Evolutionary conservation across 192 early-diverging fungal species (phyloP), one percentile per base, ranked within the genome.

Genomic region (Phlyctochytrium bullatum): DNA sequence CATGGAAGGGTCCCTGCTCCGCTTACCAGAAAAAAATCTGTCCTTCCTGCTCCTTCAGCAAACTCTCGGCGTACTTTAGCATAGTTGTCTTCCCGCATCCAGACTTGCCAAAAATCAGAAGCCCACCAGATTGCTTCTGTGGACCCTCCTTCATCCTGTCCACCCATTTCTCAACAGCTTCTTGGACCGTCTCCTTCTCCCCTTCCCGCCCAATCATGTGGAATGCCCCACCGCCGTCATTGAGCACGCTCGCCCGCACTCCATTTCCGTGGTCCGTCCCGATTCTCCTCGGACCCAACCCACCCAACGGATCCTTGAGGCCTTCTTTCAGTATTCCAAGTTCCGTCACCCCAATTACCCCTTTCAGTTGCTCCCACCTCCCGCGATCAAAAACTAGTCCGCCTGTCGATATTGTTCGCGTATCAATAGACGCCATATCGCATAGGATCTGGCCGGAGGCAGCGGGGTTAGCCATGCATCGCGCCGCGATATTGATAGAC

Each of bases 401-500:
- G 20, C 40, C 40, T 6, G 40, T 47, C 20, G 6, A 6, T 6
- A 47, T 6, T 14, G 6, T 20, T 6, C 10, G 20, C 6, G 40
- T 6, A 20, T 47, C 40, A 47, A 47, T 14, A 6, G 54, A 25
- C 27, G 4, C 27, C 14, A 20, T 6, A 25, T 57, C 54, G 54
- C 54, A 57, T 14, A 27, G 12, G 4, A 57, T 28, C 20, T 6
- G 27, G 54, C 27, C 27, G 12, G 25, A 6, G 6, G 54, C 54
- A 6, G 6, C 10, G 20, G 54, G 54, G 20, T 14, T 6, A 47
- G 40, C 40, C 40, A 47, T 47, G 40, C 40, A 47, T 47, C 40
- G 6, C 20, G 40, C 40, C 10, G 40, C 71, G 12, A 61, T 53
- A 36, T 76, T 76, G 6, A 76, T 65, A 0, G 66, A 54, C 1